Evolutionary conservation across 331 rosid species (phyloP).

Genomic region (Quercus lobata): DNA sequence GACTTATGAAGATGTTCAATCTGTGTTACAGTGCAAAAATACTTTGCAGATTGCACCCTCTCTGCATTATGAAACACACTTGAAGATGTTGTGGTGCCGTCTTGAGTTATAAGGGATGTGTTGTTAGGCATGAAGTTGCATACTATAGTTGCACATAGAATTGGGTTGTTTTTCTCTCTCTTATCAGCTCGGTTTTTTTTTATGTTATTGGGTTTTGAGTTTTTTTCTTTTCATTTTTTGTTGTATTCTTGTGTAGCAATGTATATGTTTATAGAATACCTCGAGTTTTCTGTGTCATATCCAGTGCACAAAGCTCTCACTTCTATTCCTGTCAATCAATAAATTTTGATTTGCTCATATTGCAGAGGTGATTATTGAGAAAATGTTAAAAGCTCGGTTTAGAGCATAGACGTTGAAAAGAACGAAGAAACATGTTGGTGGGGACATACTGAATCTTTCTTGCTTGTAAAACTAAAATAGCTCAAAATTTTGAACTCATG

Average conservation of each 20-base stretch:
- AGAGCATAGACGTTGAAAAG: too few relatives aligned
- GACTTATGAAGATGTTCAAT: neutral
- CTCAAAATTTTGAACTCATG: neutral
- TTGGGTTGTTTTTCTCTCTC: neutral
- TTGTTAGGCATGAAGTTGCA: constrained; percentile 14
- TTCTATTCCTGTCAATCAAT: too few relatives aligned
- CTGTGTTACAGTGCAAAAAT: neutral
- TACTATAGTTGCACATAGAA: constrained; percentile 4
- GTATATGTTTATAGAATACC: neutral
- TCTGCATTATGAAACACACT: constrained; percentile 14
- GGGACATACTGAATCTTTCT: neutral
- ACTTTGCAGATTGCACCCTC: neutral
- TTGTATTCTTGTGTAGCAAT: neutral
- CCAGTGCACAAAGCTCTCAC: too few relatives aligned
- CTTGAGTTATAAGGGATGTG: constrained; percentile 14
- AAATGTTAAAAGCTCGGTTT: neutral
- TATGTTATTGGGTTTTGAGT: neutral
- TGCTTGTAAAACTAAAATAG: neutral
- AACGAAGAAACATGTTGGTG: too few relatives aligned
- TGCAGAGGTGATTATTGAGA: neutral
- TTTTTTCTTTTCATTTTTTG: constrained; percentile 7
- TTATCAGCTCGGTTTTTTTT: neutral
- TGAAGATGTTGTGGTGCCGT: constrained; percentile 14
- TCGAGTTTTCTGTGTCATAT: too few relatives aligned
- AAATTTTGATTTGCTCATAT: neutral